Conservation (phyloP, 192 early-diverging fungal species). For the Obelidium mucronatum region DNA sequence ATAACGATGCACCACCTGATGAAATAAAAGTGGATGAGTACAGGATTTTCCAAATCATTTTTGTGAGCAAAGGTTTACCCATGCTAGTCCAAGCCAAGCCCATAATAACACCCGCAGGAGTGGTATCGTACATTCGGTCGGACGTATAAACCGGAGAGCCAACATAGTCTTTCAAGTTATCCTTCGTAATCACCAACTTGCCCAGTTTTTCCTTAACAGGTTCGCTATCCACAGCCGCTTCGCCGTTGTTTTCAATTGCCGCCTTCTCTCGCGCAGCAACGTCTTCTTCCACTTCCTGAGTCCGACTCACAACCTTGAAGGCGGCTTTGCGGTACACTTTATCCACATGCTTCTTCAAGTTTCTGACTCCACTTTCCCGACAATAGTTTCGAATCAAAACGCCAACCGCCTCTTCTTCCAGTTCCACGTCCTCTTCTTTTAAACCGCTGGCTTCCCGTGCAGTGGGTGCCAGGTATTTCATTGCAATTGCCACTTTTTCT, state of each 20-base stretch:
- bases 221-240: not conserved
- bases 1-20: slow-evolving; percentile 85
- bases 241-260: slow-evolving; percentile 18
- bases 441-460: slow-evolving; percentile 86
- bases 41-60: not conserved
- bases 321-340: slow-evolving; percentile 99
- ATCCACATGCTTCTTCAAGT: slow-evolving; percentile 98
- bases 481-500: slow-evolving; percentile 89
- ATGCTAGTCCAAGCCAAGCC: slow-evolving; percentile 98
- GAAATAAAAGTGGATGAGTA: not conserved
- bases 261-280: slow-evolving; percentile 40
- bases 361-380: slow-evolving; percentile 96
- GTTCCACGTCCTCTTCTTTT: slow-evolving; percentile 45
- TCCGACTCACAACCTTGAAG: slow-evolving; percentile 77
- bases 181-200: slow-evolving; percentile 69
- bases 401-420: slow-evolving; percentile 78
- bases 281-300: slow-evolving; percentile 27
- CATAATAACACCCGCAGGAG: slow-evolving; percentile 96
- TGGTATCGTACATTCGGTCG: slow-evolving; percentile 90
- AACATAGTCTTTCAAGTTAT: slow-evolving; percentile 90
- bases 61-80: slow-evolving; percentile 74
- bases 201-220: slow-evolving; percentile 39
- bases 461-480: slow-evolving; percentile 86
- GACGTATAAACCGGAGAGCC: slow-evolving; percentile 86
- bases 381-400: slow-evolving; percentile 90